Conservation (phyloP, 202 grass and related monocot genomes). For the Setaria italica region DNA sequence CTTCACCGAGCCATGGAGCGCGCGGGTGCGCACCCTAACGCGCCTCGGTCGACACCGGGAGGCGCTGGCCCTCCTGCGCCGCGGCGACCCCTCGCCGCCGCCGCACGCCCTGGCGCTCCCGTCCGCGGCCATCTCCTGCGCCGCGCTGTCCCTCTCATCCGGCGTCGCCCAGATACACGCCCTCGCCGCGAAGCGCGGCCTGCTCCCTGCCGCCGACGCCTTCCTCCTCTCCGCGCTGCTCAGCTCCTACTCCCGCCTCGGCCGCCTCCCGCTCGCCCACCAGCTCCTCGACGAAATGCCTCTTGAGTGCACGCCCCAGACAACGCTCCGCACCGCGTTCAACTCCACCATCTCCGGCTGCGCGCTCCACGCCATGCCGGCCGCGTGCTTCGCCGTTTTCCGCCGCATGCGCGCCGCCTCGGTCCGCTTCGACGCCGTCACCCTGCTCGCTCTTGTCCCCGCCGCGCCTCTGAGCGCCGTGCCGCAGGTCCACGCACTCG, state of each 20-base stretch:
- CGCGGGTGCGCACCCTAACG: constrained; percentile 39
- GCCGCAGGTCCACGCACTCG: constrained; percentile 60
- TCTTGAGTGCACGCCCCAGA: constrained; percentile 30
- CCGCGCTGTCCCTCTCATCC: constrained; percentile 53
- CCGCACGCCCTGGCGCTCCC: constrained; percentile 58
- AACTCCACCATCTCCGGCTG: constrained; percentile 69
- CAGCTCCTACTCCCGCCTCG: constrained; percentile 60
- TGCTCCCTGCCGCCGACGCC: constrained; percentile 54
- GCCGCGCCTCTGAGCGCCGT: constrained; percentile 38
- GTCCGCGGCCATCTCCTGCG: constrained; percentile 60
- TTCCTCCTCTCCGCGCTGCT: constrained; percentile 68
- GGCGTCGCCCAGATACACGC: constrained; percentile 59
- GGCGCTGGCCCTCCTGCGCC: constrained; percentile 49
- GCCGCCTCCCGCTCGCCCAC: constrained; percentile 57
- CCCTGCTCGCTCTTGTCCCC: constrained; percentile 62
- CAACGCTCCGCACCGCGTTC: constrained; percentile 60
- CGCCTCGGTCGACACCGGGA: constrained; percentile 53
- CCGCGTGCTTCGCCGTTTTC: constrained; percentile 57
- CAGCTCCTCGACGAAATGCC: constrained; percentile 68
- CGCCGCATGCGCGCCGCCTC: constrained; percentile 48
- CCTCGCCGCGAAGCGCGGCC: constrained; percentile 56
- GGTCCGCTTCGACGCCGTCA: constrained; percentile 61
- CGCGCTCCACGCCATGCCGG: constrained; percentile 42
- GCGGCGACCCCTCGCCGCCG: constrained; percentile 44
- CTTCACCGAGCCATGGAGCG: constrained; percentile 54